phyloP scores from a whole-genome alignment of 2,329 filamentous ascomycete species.

The Xylaria sp. region DNA sequence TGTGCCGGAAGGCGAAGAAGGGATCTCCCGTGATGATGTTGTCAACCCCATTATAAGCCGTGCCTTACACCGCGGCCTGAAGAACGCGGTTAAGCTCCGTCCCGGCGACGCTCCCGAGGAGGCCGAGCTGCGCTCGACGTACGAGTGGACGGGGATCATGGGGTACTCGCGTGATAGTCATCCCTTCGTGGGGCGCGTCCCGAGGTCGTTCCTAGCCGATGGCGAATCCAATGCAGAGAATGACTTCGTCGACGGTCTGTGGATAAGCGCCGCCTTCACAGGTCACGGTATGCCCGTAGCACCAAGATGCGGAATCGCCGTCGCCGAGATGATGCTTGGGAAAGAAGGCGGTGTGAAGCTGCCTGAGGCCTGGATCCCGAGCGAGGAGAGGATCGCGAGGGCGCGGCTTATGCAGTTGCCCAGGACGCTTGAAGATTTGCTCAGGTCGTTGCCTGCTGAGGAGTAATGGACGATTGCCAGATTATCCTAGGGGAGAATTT shows the following conservation, averaged over 20 bases:
- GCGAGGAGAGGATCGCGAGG: slow-evolving; percentile 23
- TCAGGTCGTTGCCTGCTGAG: slow-evolving; percentile 21
- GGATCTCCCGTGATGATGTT: slow-evolving; percentile 69
- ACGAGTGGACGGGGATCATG: slow-evolving; percentile 86
- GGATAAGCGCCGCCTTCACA: slow-evolving; percentile 73
- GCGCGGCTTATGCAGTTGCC: slow-evolving; percentile 28
- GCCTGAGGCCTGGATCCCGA: slow-evolving; percentile 29
- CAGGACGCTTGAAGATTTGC: slow-evolving; percentile 23
- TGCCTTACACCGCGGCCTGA: slow-evolving; percentile 64
- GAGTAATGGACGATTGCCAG: background rate
- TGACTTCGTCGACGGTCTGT: slow-evolving; percentile 64
- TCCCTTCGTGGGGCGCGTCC: slow-evolving; percentile 79
- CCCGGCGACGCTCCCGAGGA: slow-evolving; percentile 28
- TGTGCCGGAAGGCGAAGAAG: slow-evolving; percentile 64
- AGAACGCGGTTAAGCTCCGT: slow-evolving; percentile 56
- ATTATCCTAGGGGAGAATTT: background rate
- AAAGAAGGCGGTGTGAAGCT: slow-evolving; percentile 22
- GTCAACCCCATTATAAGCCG: slow-evolving; percentile 66
- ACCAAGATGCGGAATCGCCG: slow-evolving; percentile 72
- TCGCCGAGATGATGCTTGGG: slow-evolving; percentile 66
- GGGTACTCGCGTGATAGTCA: slow-evolving; percentile 74
- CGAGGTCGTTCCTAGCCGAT: slow-evolving; percentile 56
- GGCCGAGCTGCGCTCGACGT: slow-evolving; percentile 61
- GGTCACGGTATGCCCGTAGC: slow-evolving; percentile 83
- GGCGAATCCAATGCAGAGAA: background rate